Evolutionary conservation across 805 yeast genomes (phyloP).

Genomic region (Kluyveromyces nonfermentans): DNA sequence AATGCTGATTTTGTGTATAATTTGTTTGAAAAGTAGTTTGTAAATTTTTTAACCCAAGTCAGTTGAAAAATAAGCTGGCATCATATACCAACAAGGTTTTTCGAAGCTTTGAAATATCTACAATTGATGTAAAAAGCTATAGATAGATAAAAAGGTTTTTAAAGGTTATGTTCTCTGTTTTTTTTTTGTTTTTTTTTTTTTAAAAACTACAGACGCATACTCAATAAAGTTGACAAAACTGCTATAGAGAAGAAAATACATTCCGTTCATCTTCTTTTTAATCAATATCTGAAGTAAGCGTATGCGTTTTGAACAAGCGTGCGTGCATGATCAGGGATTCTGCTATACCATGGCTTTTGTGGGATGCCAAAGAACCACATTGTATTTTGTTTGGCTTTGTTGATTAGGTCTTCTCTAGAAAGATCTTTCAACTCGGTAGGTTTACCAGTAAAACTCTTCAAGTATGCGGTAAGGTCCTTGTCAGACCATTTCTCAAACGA

Average conservation of each 20-base stretch:
- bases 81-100: no score
- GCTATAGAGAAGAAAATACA: not conserved
- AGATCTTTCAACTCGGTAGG: conserved; percentile 11
- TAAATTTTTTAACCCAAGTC: no score
- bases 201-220: not conserved
- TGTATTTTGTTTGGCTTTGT: conserved; percentile 35
- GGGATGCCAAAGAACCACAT: conserved; percentile 28
- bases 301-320: not conserved
- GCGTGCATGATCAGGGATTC: conserved; percentile 7
- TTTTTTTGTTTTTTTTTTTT: no score
- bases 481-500: conserved; percentile 35
- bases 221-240: not conserved
- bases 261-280: no score
- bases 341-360: conserved; percentile 22
- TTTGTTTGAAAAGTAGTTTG: no score
- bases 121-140: no score
- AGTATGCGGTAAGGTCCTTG: conserved; percentile 34
- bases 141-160: not conserved
- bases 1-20: no score
- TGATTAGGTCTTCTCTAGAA: conserved; percentile 29
- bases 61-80: no score
- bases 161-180: no score
- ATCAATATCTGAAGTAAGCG: not conserved
- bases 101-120: not conserved
- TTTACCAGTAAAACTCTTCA: conserved; percentile 35